Conservation (phyloP, 2,329 filamentous ascomycete species). For the Hymenotorrendiella dingleyae region DNA sequence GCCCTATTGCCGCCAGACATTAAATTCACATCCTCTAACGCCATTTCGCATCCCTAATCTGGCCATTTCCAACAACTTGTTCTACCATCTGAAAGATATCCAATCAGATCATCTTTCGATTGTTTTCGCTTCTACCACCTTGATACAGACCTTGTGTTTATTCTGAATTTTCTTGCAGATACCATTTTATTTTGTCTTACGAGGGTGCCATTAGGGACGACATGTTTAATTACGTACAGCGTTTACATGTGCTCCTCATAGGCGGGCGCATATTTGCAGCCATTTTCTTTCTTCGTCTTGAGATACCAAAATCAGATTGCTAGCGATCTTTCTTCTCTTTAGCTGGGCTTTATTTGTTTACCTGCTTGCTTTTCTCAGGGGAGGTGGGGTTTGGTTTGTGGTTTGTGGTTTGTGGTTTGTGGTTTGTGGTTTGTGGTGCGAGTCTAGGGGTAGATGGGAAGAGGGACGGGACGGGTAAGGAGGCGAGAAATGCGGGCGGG, state of each 20-base stretch:
- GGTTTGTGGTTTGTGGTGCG: no score
- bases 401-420: no score
- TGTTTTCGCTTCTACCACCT: not conserved
- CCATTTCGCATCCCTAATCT: no score
- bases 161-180: not conserved
- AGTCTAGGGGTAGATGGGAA: no score
- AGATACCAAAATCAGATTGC: conserved; percentile 26
- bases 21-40: not conserved
- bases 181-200: not conserved
- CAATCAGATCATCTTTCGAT: no score
- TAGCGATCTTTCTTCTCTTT: conserved; percentile 20
- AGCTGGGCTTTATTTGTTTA: conserved; percentile 1
- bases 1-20: not conserved
- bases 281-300: conserved; percentile 13
- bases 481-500: no score
- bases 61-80: not conserved
- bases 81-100: not conserved
- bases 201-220: not conserved
- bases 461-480: no score
- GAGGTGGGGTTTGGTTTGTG: not conserved
- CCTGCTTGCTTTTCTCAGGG: not conserved
- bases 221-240: not conserved
- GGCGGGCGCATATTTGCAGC: no score
- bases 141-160: not conserved
- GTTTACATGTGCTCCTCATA: conserved; percentile 1